Percentiles rank a stretch among this genome's conserved stretches.
Evolutionary conservation across 1,139 yeast species (phyloP).

Genomic region (Blastobotrys ciferrii): DNA sequence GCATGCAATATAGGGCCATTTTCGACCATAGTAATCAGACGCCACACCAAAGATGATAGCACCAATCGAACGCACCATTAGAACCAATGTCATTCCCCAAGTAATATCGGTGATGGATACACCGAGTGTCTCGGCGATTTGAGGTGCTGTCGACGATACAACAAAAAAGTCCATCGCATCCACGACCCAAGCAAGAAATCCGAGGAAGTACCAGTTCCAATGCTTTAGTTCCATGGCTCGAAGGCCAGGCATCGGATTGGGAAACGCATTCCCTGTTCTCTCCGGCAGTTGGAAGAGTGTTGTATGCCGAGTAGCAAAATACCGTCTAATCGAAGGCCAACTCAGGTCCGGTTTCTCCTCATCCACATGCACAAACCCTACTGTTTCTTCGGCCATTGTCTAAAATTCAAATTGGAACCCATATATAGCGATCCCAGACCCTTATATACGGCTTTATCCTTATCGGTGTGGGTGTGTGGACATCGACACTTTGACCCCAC

Average conservation of each 20-base stretch:
- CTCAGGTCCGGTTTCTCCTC: slow-evolving; percentile 32
- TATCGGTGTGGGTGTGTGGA: neutral
- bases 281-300: slow-evolving; percentile 31
- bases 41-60: slow-evolving; percentile 63
- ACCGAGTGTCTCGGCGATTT: slow-evolving; percentile 44
- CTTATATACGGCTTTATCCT: neutral
- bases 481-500: neutral
- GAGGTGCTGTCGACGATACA: slow-evolving; percentile 46
- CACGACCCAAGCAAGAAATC: slow-evolving; percentile 50
- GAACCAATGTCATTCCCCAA: slow-evolving; percentile 75
- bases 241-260: slow-evolving; percentile 40
- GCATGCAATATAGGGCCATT: slow-evolving; percentile 60
- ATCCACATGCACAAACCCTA: neutral
- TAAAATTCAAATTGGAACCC: too few species aligned
- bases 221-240: slow-evolving; percentile 35
- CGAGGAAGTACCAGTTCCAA: slow-evolving; percentile 43
- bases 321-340: slow-evolving; percentile 24
- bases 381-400: neutral
- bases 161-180: slow-evolving; percentile 55
- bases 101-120: slow-evolving; percentile 47
- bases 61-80: slow-evolving; percentile 75
- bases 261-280: slow-evolving; percentile 9
- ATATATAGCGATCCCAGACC: too few species aligned
- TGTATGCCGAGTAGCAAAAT: slow-evolving; percentile 32
- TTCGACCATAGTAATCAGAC: slow-evolving; percentile 67